Base-by-base conservation (phyloP, 371 early-diverging fungal genomes). In the Rhizopus sp. region DNA sequence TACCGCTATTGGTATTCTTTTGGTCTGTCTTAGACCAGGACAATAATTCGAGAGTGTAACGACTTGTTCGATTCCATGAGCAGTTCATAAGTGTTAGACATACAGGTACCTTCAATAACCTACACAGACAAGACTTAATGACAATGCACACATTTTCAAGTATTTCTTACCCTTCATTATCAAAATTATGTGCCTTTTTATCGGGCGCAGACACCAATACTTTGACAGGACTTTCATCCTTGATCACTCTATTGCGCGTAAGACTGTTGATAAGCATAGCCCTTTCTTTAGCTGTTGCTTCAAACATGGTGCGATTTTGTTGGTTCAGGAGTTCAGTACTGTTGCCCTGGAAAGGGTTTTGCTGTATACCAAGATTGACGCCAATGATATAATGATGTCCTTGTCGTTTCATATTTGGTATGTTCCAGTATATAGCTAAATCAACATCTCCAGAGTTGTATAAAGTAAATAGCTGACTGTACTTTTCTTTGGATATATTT, bases 351-450 rank as follows among this genome's bases (percentile, higher is more conserved):
- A 84, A 79, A 12, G 84, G 91, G 62, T 83, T 89, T 53, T 87
- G 82, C 42, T 90, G 90, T 13, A 90, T 80, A n/a, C 86, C 85
- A 5, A 94, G 68, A 61, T 93, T 94, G 52, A 94, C 89, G 13
- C 95, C 95, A 39, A 92, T 88, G 51, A 95, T 90, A 53, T 90
- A 92, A 63, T 93, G 94, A 62, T 94, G 93, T 0, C 97, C 88
- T 37, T 78, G 81, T 2, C 82, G 79, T 38, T 66, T 73, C 66
- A 72, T 63, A 29, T 76, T 73, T 32, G 80, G 86, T 10, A 83
- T 77, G 44, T 88, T 83, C 94, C 94, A 97, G 62, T 91, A 89
- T n/a, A 97, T 59, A 3, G 87, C 77, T 48, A 95, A 74, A 62
- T 97, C 97, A 17, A 95, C 81, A 56, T 94, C 93, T 49, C 89